phyloP scores from a whole-genome alignment of 495 filamentous ascomycete species.

The Aspergillus hancockii region DNA sequence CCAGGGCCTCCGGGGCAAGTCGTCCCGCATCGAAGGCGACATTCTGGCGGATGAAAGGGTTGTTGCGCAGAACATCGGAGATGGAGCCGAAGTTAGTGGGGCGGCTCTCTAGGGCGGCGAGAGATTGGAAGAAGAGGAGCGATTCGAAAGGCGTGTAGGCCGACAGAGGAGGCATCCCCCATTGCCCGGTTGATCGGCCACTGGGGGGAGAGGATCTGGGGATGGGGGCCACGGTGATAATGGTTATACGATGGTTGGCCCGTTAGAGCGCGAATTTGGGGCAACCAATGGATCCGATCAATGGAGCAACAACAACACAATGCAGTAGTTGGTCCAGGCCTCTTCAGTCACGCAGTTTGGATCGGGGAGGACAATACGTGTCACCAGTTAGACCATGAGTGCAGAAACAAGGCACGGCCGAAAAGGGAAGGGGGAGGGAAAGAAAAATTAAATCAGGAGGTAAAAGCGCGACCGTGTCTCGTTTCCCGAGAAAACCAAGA shows the following conservation, averaged over 20 bases:
- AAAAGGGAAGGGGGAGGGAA: slow-evolving; percentile 9
- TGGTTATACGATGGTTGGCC: slow-evolving; percentile 17
- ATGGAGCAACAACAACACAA: not conserved
- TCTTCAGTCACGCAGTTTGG: slow-evolving; percentile 1
- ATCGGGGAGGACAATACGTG: slow-evolving; percentile 12
- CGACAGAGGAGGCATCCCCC: slow-evolving; percentile 57
- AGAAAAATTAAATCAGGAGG: slow-evolving; percentile 9
- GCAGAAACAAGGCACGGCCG: slow-evolving; percentile 14
- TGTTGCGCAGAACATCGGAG: slow-evolving; percentile 70
- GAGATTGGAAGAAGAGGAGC: slow-evolving; percentile 84
- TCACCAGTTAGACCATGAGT: slow-evolving; percentile 20
- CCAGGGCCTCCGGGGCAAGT: slow-evolving; percentile 75
- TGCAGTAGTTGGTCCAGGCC: slow-evolving; percentile 11
- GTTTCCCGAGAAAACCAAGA: not conserved
- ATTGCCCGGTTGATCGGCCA: slow-evolving; percentile 48
- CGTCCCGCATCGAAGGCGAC: slow-evolving; percentile 69
- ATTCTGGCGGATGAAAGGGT: slow-evolving; percentile 65
- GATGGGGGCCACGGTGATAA: slow-evolving; percentile 48
- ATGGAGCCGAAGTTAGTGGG: slow-evolving; percentile 68
- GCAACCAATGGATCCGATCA: slow-evolving; percentile 5
- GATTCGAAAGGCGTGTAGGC: slow-evolving; percentile 85
- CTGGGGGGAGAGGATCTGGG: slow-evolving; percentile 36
- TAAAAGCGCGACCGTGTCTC: not conserved
- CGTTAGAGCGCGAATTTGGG: slow-evolving; percentile 13
- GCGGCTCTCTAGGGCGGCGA: slow-evolving; percentile 65